Percentiles rank a stretch among this genome's conserved stretches.
These are phyloP conservation scores for Penicillium diatomitis DNA, from an alignment of 495 filamentous ascomycete species.

Conservation along the genomic window DNA sequence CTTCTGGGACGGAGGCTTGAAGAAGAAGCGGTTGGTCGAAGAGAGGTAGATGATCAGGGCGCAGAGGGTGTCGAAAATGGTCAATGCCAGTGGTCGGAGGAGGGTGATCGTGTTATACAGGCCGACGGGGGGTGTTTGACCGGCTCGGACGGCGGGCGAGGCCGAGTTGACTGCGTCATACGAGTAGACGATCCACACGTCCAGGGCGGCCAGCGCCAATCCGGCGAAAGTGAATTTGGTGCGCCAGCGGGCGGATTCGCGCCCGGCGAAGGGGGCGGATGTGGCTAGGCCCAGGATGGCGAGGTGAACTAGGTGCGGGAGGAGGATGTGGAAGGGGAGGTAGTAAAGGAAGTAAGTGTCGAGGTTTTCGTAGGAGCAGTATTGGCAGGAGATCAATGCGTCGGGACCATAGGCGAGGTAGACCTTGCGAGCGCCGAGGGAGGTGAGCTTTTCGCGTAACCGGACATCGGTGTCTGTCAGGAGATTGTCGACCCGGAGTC, in stretches of 20 bases:
- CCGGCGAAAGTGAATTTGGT: slow-evolving; percentile 55
- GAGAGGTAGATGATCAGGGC: slow-evolving; percentile 60
- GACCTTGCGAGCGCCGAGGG: slow-evolving; percentile 61
- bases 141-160: slow-evolving; percentile 26
- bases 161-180: slow-evolving; percentile 54
- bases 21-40: slow-evolving; percentile 64
- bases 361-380: slow-evolving; percentile 68
- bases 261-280: slow-evolving; percentile 43
- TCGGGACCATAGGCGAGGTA: slow-evolving; percentile 78
- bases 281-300: slow-evolving; percentile 56
- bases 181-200: slow-evolving; percentile 50
- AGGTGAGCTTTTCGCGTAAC: slow-evolving; percentile 58
- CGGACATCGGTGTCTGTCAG: slow-evolving; percentile 54
- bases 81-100: slow-evolving; percentile 49
- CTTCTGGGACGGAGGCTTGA: slow-evolving; percentile 38
- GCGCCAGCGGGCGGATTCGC: slow-evolving; percentile 58
- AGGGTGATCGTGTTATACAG: slow-evolving; percentile 61
- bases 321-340: slow-evolving; percentile 55
- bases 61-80: slow-evolving; percentile 49
- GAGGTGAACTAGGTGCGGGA: slow-evolving; percentile 73
- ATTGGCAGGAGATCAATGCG: slow-evolving; percentile 62
- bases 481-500: slow-evolving; percentile 42
- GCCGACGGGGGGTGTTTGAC: slow-evolving; percentile 26
- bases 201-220: slow-evolving; percentile 47
- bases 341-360: slow-evolving; percentile 72